Conservation (phyloP, 2,329 filamentous ascomycete genomes). For the Ilyonectria robusta region DNA sequence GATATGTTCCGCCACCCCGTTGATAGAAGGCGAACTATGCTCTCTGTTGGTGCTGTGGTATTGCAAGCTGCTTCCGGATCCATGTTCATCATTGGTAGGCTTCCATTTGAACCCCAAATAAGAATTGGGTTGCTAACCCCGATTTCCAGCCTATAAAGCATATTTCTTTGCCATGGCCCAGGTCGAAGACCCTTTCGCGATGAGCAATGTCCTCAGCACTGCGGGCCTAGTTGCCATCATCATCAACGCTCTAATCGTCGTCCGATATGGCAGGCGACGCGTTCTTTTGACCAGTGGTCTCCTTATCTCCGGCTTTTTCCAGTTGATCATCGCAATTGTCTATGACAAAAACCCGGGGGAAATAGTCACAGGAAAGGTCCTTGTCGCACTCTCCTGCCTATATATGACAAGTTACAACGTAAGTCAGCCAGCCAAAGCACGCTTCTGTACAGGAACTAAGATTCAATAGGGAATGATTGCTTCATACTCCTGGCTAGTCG, state of each 20-base stretch:
- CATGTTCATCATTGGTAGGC: conserved; percentile 44
- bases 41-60: conserved; percentile 36
- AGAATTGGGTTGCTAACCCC: not conserved
- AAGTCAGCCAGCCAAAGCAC: not conserved
- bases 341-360: conserved; percentile 38
- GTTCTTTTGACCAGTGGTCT: conserved; percentile 32
- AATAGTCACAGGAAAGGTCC: conserved; percentile 33
- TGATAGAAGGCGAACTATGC: conserved; percentile 36
- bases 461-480: conserved; percentile 40
- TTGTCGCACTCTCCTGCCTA: conserved; percentile 41
- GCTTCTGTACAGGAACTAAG: accelerated
- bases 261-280: conserved; percentile 38
- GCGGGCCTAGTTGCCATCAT: conserved; percentile 41
- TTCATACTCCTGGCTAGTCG: conserved; percentile 43
- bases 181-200: conserved; percentile 40
- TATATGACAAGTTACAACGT: conserved; percentile 44
- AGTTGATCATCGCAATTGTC: conserved; percentile 38
- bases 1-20: conserved; percentile 41
- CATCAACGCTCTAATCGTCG: conserved; percentile 39
- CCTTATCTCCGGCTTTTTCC: conserved; percentile 33
- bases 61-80: conserved; percentile 41
- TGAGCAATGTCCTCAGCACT: conserved; percentile 44
- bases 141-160: conserved; percentile 38
- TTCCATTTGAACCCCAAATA: accelerated
- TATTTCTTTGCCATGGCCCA: conserved; percentile 45